phyloP scores from a whole-genome alignment of 495 filamentous ascomycete species.

The Penicillium longicatenatum region DNA sequence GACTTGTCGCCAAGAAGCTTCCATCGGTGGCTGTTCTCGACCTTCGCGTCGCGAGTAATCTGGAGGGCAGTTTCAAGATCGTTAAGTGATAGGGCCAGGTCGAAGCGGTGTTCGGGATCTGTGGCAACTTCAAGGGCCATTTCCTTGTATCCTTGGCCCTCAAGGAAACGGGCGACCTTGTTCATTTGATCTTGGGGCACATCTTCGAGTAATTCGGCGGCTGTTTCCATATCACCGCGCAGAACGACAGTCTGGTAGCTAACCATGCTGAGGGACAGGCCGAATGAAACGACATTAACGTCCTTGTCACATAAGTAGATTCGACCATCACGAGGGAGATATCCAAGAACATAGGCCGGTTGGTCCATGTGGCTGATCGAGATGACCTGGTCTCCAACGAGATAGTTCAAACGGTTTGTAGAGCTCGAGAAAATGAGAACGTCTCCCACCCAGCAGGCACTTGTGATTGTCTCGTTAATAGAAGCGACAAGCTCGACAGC shows the following conservation, averaged over 20 bases:
- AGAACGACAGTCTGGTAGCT: constrained; percentile 98
- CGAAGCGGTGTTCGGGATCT: constrained; percentile 95
- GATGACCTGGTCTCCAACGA: constrained; percentile 97
- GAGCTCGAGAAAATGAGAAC: constrained; percentile 98
- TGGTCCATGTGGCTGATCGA: constrained; percentile 98
- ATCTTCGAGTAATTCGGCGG: constrained; percentile 76
- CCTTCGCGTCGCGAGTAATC: constrained; percentile 79
- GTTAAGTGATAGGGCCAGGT: constrained; percentile 81
- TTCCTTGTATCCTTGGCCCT: constrained; percentile 96
- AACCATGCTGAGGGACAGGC: constrained; percentile 88
- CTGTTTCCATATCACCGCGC: constrained; percentile 91
- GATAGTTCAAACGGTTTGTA: constrained; percentile 96
- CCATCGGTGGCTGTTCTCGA: constrained; percentile 83
- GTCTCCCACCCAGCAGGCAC: constrained; percentile 98
- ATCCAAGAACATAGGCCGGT: constrained; percentile 92
- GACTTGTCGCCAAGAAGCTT: constrained; percentile 94
- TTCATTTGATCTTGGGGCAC: constrained; percentile 91
- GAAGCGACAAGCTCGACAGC: constrained; percentile 95
- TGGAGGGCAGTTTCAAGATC: constrained; percentile 82
- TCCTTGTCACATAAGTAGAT: constrained; percentile 97
- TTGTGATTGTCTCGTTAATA: constrained; percentile 89
- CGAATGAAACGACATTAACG: constrained; percentile 85
- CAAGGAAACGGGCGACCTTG: constrained; percentile 96
- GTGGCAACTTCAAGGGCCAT: constrained; percentile 94
- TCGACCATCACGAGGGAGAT: constrained; percentile 88